Conservation (phyloP, 805 yeast species). For the Debaryomyces hansenii region DNA sequence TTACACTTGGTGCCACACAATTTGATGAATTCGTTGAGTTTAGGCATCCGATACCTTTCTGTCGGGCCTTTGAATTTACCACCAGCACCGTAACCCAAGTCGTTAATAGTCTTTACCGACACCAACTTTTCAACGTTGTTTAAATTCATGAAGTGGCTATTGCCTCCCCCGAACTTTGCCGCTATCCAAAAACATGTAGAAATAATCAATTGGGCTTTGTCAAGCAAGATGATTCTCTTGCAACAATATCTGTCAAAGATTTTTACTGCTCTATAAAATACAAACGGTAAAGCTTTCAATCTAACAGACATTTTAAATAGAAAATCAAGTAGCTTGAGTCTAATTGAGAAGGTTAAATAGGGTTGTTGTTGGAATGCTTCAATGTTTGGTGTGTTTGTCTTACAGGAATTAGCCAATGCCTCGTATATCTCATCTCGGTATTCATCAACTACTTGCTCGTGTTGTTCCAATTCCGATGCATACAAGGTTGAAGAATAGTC, state of each 20-base stretch:
- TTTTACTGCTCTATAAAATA: conserved; percentile 66
- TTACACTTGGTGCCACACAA: conserved; percentile 65
- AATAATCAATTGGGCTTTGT: conserved; percentile 87
- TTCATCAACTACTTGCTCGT: conserved; percentile 46
- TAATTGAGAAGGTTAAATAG: conserved; percentile 69
- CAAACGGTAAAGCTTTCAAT: conserved; percentile 64
- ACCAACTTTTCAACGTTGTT: conserved; percentile 21
- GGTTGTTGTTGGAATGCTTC: conserved; percentile 82
- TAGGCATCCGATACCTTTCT: conserved; percentile 72
- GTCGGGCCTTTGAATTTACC: conserved; percentile 70
- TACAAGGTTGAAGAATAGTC: conserved; percentile 54
- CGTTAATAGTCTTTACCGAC: conserved; percentile 31
- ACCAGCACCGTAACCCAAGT: conserved; percentile 48
- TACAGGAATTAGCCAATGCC: conserved; percentile 31
- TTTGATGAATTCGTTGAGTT: conserved; percentile 66
- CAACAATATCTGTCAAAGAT: conserved; percentile 91
- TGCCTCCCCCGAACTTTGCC: conserved; percentile 78
- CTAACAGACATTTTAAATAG: conserved; percentile 68
- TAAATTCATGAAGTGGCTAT: conserved; percentile 61
- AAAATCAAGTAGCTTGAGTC: conserved; percentile 78
- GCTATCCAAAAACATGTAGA: conserved; percentile 93
- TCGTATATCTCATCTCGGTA: conserved; percentile 52
- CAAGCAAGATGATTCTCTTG: conserved; percentile 76
- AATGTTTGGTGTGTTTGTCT: conserved; percentile 46
- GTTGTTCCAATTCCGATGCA: conserved; percentile 48